Conservation (phyloP, 1,284 basidiomycete genomes). For the Heterobasidion annosum region DNA sequence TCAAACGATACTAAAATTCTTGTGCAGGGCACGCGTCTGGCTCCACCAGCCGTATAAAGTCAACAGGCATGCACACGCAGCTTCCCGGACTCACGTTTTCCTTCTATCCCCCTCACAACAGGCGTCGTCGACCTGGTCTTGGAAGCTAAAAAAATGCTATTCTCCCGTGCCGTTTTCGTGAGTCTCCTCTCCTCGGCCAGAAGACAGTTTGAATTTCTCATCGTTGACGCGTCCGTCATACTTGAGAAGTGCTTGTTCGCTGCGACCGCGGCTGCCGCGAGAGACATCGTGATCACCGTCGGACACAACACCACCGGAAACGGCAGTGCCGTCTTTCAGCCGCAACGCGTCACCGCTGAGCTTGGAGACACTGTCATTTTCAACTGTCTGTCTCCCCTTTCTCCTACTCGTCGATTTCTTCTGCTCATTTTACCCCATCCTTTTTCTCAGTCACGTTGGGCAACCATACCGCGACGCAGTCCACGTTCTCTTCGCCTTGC, state of each 20-base stretch:
- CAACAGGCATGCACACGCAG: too few species aligned
- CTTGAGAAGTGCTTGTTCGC: background rate
- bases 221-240: background rate
- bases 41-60: too few species aligned
- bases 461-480: constrained; percentile 49
- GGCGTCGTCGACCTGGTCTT: too few species aligned
- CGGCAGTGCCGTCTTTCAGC: constrained; percentile 34
- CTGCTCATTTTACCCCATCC: background rate
- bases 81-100: background rate
- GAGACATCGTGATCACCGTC: constrained; percentile 35
- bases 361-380: constrained; percentile 42
- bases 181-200: background rate
- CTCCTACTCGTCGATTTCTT: background rate
- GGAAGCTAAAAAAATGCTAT: too few species aligned
- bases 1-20: too few species aligned
- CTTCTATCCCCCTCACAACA: background rate
- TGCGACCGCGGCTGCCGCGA: constrained; percentile 16
- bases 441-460: constrained; percentile 38
- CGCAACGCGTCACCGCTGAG: constrained; percentile 33
- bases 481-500: constrained; percentile 44
- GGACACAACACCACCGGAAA: constrained; percentile 36
- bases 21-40: too few species aligned
- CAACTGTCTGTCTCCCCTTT: constrained; percentile 33
- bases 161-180: background rate
- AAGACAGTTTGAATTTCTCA: background rate